Conservation (phyloP, 495 filamentous ascomycete species). For the Penicillium tannophilum region DNA sequence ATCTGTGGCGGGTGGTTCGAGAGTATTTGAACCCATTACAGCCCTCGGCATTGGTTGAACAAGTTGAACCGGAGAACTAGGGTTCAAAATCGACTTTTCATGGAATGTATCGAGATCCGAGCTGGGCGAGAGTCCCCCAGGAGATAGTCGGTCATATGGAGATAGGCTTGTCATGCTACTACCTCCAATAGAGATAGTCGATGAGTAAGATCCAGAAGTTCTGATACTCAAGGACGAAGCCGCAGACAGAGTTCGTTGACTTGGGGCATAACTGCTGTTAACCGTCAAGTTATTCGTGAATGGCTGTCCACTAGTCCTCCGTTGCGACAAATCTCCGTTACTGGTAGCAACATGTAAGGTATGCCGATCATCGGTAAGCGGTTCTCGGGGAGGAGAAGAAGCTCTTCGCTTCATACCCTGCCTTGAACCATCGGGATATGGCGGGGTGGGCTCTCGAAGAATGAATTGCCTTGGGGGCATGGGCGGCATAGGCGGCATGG, state of each 20-base stretch:
- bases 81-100: constrained; percentile 54
- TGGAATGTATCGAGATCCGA: constrained; percentile 52
- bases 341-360: constrained; percentile 56
- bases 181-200: constrained; percentile 65
- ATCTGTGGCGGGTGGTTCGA: constrained; percentile 36
- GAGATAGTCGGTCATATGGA: constrained; percentile 72
- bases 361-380: constrained; percentile 67
- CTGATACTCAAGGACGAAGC: constrained; percentile 69
- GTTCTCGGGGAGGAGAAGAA: constrained; percentile 77
- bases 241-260: constrained; percentile 71
- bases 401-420: constrained; percentile 77
- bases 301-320: constrained; percentile 62
- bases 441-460: constrained; percentile 59
- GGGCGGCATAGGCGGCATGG: constrained; percentile 51
- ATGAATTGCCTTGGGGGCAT: constrained; percentile 53
- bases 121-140: constrained; percentile 69
- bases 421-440: constrained; percentile 41
- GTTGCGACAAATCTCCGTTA: constrained; percentile 66
- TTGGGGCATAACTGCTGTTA: constrained; percentile 57
- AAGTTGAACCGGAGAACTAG: constrained; percentile 57
- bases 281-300: constrained; percentile 61
- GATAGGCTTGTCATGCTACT: constrained; percentile 74
- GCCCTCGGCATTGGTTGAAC: constrained; percentile 27
- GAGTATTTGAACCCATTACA: constrained; percentile 21
- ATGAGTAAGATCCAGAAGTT: constrained; percentile 72